A percentile compares a stretch with the other conserved stretches of the same genome.
Conservation (phyloP, 352 stramenopile genomes). For the Phytophthora rubi region DNA sequence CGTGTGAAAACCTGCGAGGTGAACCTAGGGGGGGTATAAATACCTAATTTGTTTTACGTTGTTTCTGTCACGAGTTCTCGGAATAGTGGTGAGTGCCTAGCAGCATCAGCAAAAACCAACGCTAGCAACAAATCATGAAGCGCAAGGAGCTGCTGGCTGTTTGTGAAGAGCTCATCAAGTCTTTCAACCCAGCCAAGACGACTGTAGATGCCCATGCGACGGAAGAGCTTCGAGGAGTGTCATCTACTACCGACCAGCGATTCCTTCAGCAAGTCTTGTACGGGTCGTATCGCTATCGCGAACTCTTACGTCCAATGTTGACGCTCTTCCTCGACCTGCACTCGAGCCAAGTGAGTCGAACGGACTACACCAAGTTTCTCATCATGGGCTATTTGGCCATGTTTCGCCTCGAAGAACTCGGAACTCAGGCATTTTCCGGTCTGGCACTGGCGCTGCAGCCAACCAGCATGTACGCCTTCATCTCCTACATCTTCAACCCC, state of each 20-base stretch:
- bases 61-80: not conserved
- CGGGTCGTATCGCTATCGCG: constrained; percentile 89
- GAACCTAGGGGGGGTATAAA: too few relatives aligned
- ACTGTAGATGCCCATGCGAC: constrained; percentile 82
- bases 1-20: not conserved
- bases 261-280: constrained; percentile 92
- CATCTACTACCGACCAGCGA: constrained; percentile 50
- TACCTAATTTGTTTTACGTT: too few relatives aligned
- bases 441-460: constrained; percentile 77
- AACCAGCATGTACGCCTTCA: constrained; percentile 87
- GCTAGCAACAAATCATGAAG: constrained; percentile 55
- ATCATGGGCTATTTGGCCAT: constrained; percentile 90
- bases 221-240: constrained; percentile 55
- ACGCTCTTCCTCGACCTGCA: constrained; percentile 87
- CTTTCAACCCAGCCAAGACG: constrained; percentile 74
- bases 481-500: constrained; percentile 87
- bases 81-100: not conserved
- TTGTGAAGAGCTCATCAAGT: constrained; percentile 80
- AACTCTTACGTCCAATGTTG: constrained; percentile 78
- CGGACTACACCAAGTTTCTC: constrained; percentile 92
- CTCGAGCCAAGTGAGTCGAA: constrained; percentile 73
- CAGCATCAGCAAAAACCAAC: not conserved
- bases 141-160: constrained; percentile 70
- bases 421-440: constrained; percentile 59
- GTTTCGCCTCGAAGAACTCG: constrained; percentile 91